Conservation (phyloP, 2,329 filamentous ascomycete species). For the Talaromyces sp. region DNA sequence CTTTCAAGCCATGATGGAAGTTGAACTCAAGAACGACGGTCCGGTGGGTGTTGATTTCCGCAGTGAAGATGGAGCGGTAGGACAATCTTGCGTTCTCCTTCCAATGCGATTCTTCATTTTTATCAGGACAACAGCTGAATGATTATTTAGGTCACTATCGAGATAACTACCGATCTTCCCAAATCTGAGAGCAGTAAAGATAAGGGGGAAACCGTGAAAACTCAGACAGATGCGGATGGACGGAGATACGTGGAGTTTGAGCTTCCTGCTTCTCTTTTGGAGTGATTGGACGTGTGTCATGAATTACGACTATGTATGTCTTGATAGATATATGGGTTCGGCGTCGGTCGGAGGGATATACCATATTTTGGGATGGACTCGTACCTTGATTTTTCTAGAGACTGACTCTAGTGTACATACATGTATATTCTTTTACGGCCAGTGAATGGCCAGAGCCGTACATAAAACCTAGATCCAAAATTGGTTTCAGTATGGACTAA, state of each 20-base stretch:
- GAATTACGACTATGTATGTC: not conserved
- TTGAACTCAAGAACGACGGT: constrained; percentile 83
- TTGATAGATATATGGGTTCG: constrained; percentile 7
- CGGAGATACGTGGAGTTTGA: constrained; percentile 16
- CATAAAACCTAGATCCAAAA: too few relatives aligned
- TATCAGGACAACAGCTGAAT: constrained; percentile 16
- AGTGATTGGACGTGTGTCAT: constrained; percentile 15
- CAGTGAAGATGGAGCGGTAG: constrained; percentile 57
- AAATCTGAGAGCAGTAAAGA: constrained; percentile 33
- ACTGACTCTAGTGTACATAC: not conserved
- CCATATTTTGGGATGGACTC: not conserved
- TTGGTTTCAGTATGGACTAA: too few relatives aligned
- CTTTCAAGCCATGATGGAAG: constrained; percentile 99
- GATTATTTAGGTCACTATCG: constrained; percentile 39
- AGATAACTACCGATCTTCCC: constrained; percentile 46
- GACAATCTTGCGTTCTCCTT: constrained; percentile 28
- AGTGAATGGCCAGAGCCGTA: too few relatives aligned
- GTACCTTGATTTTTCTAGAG: not conserved
- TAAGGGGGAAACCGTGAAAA: constrained; percentile 13
- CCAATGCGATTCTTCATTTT: constrained; percentile 25
- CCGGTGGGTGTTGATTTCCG: constrained; percentile 62
- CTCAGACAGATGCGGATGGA: constrained; percentile 10
- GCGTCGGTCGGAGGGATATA: not conserved
- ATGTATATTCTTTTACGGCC: not conserved
- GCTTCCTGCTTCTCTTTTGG: constrained; percentile 25